Evolutionary conservation across 306 rosid genomes (phyloP).

Genomic region (Geum urbanum): DNA sequence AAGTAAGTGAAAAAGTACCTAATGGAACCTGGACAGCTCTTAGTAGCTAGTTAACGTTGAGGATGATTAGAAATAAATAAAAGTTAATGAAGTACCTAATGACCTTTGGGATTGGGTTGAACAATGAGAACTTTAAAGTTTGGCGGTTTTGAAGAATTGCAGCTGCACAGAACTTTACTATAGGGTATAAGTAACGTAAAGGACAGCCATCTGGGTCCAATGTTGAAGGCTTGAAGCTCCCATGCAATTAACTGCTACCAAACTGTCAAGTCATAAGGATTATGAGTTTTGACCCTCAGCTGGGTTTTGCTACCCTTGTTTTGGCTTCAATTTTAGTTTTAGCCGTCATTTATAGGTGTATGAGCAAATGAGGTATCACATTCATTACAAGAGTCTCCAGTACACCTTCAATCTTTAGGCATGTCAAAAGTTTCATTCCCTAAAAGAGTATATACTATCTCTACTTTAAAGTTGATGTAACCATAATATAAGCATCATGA

Average conservation of each 20-base stretch:
- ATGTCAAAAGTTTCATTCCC: background rate
- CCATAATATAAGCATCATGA: background rate
- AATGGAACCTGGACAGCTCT: background rate
- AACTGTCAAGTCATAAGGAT: background rate
- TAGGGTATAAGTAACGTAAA: background rate
- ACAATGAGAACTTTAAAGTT: background rate
- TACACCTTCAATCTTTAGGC: background rate
- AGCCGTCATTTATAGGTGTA: background rate
- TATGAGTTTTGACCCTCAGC: background rate
- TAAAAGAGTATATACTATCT: background rate
- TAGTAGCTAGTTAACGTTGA: background rate
- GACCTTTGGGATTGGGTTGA: background rate
- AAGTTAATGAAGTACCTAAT: background rate
- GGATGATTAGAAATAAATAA: background rate
- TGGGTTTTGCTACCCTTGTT: background rate
- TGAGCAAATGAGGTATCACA: background rate
- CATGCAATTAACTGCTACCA: background rate
- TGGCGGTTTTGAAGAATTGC: background rate
- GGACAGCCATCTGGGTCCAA: background rate
- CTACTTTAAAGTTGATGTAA: background rate
- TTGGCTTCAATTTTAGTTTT: background rate
- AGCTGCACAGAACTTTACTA: background rate
- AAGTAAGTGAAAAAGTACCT: too few species aligned
- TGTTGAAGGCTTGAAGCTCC: background rate
- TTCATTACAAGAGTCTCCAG: background rate